These are phyloP conservation scores for Styphnolobium japonicum DNA, from an alignment of 306 rosid genomes.

Conservation along the genomic window DNA sequence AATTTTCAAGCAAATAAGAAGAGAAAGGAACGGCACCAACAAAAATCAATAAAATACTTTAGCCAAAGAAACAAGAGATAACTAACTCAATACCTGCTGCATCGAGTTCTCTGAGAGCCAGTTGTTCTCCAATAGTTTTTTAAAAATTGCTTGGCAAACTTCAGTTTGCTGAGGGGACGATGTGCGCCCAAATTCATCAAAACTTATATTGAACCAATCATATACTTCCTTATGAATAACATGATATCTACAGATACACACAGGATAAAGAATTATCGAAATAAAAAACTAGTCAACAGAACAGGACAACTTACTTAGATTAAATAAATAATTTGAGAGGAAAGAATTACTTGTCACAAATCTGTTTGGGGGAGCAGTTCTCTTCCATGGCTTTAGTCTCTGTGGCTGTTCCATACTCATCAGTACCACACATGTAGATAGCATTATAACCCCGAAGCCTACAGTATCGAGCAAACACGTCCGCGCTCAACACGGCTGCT, in stretches of 20 bases:
- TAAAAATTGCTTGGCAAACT: conserved; percentile 83
- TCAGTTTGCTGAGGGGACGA: conserved; percentile 85
- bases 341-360: conserved; percentile 74
- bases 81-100: conserved; percentile 78
- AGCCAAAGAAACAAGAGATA: conserved; percentile 5
- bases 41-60: neutral
- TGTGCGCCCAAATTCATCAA: conserved; percentile 93
- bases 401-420: conserved; percentile 94
- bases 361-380: conserved; percentile 82
- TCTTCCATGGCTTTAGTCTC: conserved; percentile 98
- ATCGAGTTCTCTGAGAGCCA: conserved; percentile 87
- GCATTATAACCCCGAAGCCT: conserved; percentile 84
- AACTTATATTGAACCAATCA: conserved; percentile 81
- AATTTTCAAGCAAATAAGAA: conserved; percentile 3
- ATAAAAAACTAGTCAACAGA: neutral
- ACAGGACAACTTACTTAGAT: neutral
- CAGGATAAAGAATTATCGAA: too few species aligned
- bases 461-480: conserved; percentile 88
- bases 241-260: conserved; percentile 54
- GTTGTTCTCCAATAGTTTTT: conserved; percentile 55
- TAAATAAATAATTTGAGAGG: too few species aligned
- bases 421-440: conserved; percentile 89
- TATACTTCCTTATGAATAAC: conserved; percentile 85
- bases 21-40: neutral
- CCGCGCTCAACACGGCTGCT: conserved; percentile 86